Conservation (phyloP, 2,329 filamentous ascomycete species). For the Pseudogymnoascus sp. region DNA sequence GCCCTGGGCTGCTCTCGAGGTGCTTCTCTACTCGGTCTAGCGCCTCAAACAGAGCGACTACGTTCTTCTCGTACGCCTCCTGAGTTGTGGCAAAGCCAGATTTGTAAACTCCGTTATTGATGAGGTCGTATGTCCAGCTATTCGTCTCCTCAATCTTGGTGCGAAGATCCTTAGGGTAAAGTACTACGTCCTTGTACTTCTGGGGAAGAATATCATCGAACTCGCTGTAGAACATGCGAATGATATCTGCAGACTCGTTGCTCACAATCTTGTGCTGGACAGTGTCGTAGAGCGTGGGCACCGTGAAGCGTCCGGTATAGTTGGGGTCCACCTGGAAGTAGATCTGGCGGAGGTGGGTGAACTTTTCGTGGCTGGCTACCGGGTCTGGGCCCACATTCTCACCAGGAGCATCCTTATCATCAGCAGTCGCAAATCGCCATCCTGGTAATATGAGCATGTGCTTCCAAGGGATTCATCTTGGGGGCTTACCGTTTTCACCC, state of each 20-base stretch:
- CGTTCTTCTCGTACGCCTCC: constrained; percentile 71
- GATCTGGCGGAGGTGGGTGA: constrained; percentile 46
- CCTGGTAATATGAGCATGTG: constrained; percentile 24
- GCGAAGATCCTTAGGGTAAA: constrained; percentile 61
- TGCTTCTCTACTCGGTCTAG: constrained; percentile 72
- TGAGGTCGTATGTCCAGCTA: constrained; percentile 69
- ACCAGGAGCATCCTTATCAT: constrained; percentile 50
- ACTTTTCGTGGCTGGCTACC: constrained; percentile 51
- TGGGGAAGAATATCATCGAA: constrained; percentile 67
- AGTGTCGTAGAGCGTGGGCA: constrained; percentile 61
- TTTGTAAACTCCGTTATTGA: constrained; percentile 69
- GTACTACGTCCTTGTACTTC: constrained; percentile 52
- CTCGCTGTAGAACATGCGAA: constrained; percentile 71
- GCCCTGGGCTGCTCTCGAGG: constrained; percentile 46
- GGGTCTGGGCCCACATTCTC: constrained; percentile 59
- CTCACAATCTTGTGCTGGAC: constrained; percentile 64
- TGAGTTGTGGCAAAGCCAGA: constrained; percentile 80
- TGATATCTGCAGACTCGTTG: constrained; percentile 80
- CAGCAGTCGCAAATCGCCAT: constrained; percentile 58
- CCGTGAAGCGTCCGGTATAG: constrained; percentile 63
- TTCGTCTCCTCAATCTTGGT: constrained; percentile 66
- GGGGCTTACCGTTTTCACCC: constrained; percentile 40
- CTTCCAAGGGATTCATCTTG: neutral
- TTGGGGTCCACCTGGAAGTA: constrained; percentile 60
- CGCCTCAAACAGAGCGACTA: constrained; percentile 63